Base-by-base conservation (phyloP, 805 yeast genomes). In the Vanderwaltozyma tropicalis region DNA sequence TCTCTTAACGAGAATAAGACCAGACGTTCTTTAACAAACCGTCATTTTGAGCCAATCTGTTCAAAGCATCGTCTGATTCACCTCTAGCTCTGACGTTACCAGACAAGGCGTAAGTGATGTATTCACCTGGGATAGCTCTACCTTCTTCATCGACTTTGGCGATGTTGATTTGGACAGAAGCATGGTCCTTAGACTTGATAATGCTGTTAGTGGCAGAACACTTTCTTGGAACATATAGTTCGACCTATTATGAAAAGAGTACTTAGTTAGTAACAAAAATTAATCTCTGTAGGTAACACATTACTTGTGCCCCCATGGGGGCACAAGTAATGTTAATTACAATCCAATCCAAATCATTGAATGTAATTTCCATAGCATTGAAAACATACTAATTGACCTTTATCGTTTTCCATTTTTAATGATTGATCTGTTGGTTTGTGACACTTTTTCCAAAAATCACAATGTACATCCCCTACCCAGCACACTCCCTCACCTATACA, bases 201-300 rank as follows among this genome's bases (percentile, higher is more conserved):
- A 92, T 87, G 79, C 97, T 87, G 95, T 86, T 87, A 75, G 97
- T 87, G 67, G 98, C 98, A 74, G 98, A 89, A 80, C 98, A 89
- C 78, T 89, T 89, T 82, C 98, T 85, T 78, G 98, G 98, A 73
- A 89, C 94, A 94, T 92, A 89, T 74, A 92, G 87, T 81, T 92
- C 98, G 73, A 89, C 96, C 96, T 86, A 59, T 22, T 20, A 17
- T 21, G 12, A 28, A 28, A 31, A 35, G 28, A 29, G 36, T 26
- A 14, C 31, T 12, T 37, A 37, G 54, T 52, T 50, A 49, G 57
- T 51, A 52, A 40, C 14, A 12, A 18, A 16, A 18, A 14, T 13
- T 26, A 7, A 7, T 21, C n/a, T n/a, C n/a, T n/a, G n/a, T n/a
- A n/a, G n/a, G n/a, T n/a, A n/a, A n/a, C n/a, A n/a, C 24, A 21